These are phyloP conservation scores for Aspergillus sp. DNA, from an alignment of 2,329 filamentous ascomycete genomes.

Conservation along the genomic window DNA sequence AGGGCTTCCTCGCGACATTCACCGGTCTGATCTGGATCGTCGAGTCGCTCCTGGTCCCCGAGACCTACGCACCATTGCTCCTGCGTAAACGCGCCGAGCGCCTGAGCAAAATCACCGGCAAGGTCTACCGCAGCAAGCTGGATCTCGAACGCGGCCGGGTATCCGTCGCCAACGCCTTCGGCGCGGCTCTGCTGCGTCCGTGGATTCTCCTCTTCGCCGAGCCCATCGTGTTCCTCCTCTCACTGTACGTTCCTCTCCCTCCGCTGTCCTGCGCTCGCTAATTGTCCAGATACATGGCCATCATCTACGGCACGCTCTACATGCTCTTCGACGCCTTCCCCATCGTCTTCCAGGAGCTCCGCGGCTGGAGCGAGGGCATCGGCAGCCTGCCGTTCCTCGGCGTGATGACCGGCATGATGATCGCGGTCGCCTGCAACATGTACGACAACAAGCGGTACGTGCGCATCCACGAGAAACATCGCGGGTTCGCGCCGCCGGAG, in stretches of 20 bases:
- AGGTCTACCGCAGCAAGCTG: slow-evolving; percentile 24
- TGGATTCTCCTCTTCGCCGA: slow-evolving; percentile 31
- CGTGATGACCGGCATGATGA: slow-evolving; percentile 31
- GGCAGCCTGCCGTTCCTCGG: slow-evolving; percentile 28
- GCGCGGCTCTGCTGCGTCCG: slow-evolving; percentile 25
- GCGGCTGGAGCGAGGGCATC: slow-evolving; percentile 30
- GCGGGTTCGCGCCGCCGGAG: slow-evolving; percentile 24
- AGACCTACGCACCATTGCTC: slow-evolving; percentile 31
- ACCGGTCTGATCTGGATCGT: slow-evolving; percentile 29
- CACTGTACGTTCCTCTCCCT: slow-evolving; percentile 22
- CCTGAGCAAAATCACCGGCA: slow-evolving; percentile 24
- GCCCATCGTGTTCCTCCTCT: slow-evolving; percentile 31
- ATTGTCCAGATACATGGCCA: slow-evolving; percentile 11
- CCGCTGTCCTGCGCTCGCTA: not conserved
- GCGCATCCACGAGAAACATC: slow-evolving; percentile 13
- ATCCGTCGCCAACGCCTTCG: slow-evolving; percentile 21
- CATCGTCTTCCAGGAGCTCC: slow-evolving; percentile 27
- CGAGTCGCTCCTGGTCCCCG: slow-evolving; percentile 22
- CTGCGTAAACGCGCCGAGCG: slow-evolving; percentile 26
- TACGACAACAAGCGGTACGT: slow-evolving; percentile 20
- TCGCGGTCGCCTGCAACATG: slow-evolving; percentile 24
- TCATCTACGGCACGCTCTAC: slow-evolving; percentile 30
- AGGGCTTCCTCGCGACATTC: slow-evolving; percentile 30
- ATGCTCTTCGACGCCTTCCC: slow-evolving; percentile 33
- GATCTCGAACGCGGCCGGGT: slow-evolving; percentile 26